Evolutionary conservation across 495 filamentous ascomycete species (phyloP).

Genomic region (Venustampulla echinocandica): DNA sequence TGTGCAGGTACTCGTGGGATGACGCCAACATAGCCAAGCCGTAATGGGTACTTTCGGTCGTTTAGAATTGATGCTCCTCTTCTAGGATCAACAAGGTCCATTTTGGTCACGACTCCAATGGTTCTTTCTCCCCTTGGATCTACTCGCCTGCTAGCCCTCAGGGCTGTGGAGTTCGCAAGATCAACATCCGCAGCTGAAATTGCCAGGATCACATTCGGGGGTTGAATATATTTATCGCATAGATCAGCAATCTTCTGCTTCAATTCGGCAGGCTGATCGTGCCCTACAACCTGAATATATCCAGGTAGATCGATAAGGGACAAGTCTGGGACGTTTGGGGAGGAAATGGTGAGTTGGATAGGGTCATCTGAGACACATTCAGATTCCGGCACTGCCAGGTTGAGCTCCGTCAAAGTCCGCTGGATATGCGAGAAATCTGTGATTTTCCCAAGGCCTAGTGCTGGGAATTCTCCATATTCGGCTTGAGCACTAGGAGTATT

Average conservation of each 20-base stretch:
- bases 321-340: constrained; percentile 89
- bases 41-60: constrained; percentile 88
- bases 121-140: constrained; percentile 93
- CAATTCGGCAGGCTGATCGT: constrained; percentile 82
- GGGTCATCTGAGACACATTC: constrained; percentile 95
- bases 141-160: constrained; percentile 82
- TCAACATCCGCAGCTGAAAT: constrained; percentile 98
- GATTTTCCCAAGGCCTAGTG: constrained; percentile 80
- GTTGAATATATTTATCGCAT: constrained; percentile 95
- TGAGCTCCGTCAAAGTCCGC: constrained; percentile 87
- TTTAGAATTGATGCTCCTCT: constrained; percentile 68
- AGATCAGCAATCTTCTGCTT: constrained; percentile 95
- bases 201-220: constrained; percentile 92
- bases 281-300: constrained; percentile 90
- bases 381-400: constrained; percentile 79
- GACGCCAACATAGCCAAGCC: constrained; percentile 95
- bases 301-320: constrained; percentile 95
- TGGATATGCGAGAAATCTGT: constrained; percentile 92
- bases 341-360: constrained; percentile 91
- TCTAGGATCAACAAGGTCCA: constrained; percentile 88
- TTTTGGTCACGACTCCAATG: constrained; percentile 97
- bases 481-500: constrained; percentile 86
- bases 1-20: constrained; percentile 70
- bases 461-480: constrained; percentile 95
- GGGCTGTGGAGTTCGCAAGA: constrained; percentile 88